These are phyloP conservation scores for Arachis hypogaea DNA, from an alignment of 306 rosid genomes.

Conservation along the genomic window DNA sequence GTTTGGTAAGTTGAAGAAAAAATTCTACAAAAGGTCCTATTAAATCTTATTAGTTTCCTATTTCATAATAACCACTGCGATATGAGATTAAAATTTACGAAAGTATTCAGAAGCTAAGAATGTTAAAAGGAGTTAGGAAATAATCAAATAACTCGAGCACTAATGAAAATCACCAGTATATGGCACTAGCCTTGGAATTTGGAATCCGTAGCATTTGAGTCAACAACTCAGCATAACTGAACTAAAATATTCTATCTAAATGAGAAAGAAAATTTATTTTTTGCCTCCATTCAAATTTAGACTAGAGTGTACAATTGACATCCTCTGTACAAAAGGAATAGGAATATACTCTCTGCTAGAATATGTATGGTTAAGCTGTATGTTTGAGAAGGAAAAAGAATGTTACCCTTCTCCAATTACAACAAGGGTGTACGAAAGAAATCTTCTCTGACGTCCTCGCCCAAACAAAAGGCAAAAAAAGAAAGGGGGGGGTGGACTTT, in stretches of 20 bases:
- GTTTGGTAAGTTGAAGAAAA: neutral
- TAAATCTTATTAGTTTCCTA: neutral
- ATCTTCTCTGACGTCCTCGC: neutral
- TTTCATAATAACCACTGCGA: neutral
- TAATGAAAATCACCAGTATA: too few species aligned
- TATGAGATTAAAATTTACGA: too few species aligned
- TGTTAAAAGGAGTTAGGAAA: too few species aligned
- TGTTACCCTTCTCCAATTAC: neutral
- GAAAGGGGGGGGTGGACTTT: neutral
- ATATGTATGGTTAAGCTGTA: neutral
- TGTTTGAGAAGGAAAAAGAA: slow-evolving; percentile 7
- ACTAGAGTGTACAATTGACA: slow-evolving; percentile 14
- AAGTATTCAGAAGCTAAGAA: neutral
- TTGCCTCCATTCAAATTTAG: neutral
- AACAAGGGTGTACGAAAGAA: neutral
- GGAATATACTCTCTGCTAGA: slow-evolving; percentile 8
- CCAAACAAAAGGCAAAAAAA: slow-evolving; percentile 8
- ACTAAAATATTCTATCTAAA: neutral
- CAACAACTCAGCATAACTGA: neutral
- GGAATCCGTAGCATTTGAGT: neutral
- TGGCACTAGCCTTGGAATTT: too few species aligned
- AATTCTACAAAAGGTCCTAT: neutral
- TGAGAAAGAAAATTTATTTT: slow-evolving; percentile 5
- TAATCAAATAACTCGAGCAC: too few species aligned
- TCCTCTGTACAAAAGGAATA: slow-evolving; percentile 35